phyloP scores from a whole-genome alignment of 1,284 basidiomycete species.

The Earliella scabrosa region DNA sequence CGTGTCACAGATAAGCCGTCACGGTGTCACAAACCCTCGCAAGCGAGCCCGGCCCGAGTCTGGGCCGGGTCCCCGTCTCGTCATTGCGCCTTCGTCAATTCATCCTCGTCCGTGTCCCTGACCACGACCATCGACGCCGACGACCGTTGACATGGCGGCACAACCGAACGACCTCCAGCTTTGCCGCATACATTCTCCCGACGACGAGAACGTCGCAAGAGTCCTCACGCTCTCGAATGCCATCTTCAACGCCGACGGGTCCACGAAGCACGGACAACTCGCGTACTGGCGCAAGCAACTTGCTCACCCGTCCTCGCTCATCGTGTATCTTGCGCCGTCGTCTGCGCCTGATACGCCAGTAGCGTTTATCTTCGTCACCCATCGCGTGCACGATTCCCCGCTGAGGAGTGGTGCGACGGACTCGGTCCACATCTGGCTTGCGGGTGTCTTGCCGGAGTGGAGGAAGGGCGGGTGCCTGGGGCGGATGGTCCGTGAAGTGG shows the following conservation, averaged over 20 bases:
- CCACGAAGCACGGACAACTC: constrained; percentile 30
- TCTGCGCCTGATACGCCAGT: constrained; percentile 12
- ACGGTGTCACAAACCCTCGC: no score
- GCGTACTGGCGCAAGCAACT: constrained; percentile 28
- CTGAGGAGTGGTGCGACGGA: constrained; percentile 22
- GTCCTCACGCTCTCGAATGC: constrained; percentile 27
- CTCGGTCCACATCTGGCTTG: constrained; percentile 33
- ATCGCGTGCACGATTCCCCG: constrained; percentile 22
- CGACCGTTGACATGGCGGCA: constrained; percentile 2
- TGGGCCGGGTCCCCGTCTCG: no score
- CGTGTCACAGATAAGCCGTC: background rate
- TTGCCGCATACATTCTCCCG: background rate
- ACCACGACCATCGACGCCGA: background rate
- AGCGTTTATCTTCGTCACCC: constrained; percentile 32
- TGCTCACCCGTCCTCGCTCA: constrained; percentile 20
- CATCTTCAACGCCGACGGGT: constrained; percentile 26
- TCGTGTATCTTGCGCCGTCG: constrained; percentile 26
- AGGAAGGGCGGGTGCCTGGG: constrained; percentile 28
- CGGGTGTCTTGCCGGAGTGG: constrained; percentile 28
- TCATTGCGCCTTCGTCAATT: background rate
- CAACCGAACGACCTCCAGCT: constrained; percentile 1
- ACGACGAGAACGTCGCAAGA: constrained; percentile 11
- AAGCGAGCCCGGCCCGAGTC: no score
- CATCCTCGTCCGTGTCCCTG: background rate
- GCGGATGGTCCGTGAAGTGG: constrained; percentile 26